Conservation (phyloP, 129 eudicot species). For the Dittrichia graveolens region DNA sequence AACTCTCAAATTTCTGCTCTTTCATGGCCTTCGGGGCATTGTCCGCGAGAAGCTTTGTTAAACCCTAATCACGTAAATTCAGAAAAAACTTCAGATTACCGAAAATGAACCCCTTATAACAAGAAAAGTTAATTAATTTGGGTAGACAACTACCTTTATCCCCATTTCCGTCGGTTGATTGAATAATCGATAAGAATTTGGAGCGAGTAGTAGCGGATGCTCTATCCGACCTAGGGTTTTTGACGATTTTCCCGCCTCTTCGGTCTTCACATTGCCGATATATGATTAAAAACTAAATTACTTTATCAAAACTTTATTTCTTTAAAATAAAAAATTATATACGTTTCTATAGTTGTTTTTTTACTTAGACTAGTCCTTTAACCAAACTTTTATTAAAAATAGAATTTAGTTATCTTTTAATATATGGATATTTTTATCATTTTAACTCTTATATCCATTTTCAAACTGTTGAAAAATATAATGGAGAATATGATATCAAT, state of each 20-base stretch:
- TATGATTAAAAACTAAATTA: no score
- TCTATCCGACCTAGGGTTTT: conserved; percentile 30
- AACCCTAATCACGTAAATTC: conserved; percentile 57
- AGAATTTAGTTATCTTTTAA: no score
- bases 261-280: neutral
- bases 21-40: conserved; percentile 86
- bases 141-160: conserved; percentile 42
- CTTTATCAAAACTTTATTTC: no score
- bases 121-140: neutral
- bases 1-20: conserved; percentile 93
- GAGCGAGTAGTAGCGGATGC: conserved; percentile 4
- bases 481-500: no score
- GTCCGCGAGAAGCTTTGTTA: conserved; percentile 90
- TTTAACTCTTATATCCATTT: no score
- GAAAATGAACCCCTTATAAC: neutral
- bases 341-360: no score
- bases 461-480: no score
- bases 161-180: conserved; percentile 37
- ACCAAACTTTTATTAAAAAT: no score
- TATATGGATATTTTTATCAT: no score
- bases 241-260: conserved; percentile 32
- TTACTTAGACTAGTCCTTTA: no score
- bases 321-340: no score
- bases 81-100: neutral
- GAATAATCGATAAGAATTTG: neutral